phyloP scores from a whole-genome alignment of 148 eudicot species.

The Drosera capensis region DNA sequence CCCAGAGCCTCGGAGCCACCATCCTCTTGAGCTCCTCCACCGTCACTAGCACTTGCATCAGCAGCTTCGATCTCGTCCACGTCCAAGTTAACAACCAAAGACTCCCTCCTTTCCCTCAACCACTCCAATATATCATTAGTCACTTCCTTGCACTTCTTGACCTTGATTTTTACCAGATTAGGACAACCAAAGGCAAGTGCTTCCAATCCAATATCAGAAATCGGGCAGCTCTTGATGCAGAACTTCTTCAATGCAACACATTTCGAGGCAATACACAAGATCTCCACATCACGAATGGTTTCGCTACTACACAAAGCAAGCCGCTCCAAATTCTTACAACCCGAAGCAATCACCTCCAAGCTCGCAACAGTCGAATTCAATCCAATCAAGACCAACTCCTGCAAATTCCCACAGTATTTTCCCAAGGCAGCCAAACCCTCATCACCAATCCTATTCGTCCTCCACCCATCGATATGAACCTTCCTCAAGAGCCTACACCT shows the following conservation, averaged over 20 bases:
- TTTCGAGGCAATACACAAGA: slow-evolving; percentile 48
- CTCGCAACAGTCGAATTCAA: slow-evolving; percentile 35
- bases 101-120: slow-evolving; percentile 35
- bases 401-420: slow-evolving; percentile 40
- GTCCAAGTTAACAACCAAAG: slow-evolving; percentile 50
- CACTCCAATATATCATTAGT: slow-evolving; percentile 37
- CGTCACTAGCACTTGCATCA: slow-evolving; percentile 57
- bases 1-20: slow-evolving; percentile 28
- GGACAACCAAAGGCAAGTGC: slow-evolving; percentile 66
- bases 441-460: slow-evolving; percentile 70
- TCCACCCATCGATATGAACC: slow-evolving; percentile 86
- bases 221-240: slow-evolving; percentile 63
- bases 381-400: slow-evolving; percentile 67
- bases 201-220: slow-evolving; percentile 54
- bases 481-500: slow-evolving; percentile 56
- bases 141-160: slow-evolving; percentile 68
- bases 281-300: slow-evolving; percentile 60
- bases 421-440: slow-evolving; percentile 50
- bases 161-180: slow-evolving; percentile 65
- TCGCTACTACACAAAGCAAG: slow-evolving; percentile 71
- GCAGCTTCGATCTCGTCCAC: slow-evolving; percentile 38
- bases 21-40: slow-evolving; percentile 44
- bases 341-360: slow-evolving; percentile 37
- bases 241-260: slow-evolving; percentile 61
- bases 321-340: slow-evolving; percentile 51